These are phyloP conservation scores for Tuber melanosporum DNA, from an alignment of 495 filamentous ascomycete species.

Conservation along the genomic window DNA sequence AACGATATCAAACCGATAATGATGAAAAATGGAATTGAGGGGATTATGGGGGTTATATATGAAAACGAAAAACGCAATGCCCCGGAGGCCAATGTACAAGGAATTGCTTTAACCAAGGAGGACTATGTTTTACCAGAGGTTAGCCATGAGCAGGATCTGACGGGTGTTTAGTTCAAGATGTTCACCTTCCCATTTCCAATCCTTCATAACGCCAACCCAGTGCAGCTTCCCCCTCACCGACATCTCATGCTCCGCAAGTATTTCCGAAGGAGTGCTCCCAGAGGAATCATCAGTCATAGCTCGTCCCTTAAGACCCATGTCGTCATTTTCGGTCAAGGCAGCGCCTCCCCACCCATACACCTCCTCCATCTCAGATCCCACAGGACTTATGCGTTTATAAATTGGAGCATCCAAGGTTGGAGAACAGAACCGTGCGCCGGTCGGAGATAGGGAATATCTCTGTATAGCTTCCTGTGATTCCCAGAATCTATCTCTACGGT, in stretches of 20 bases:
- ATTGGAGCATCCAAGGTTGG: constrained; percentile 7
- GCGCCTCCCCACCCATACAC: constrained; percentile 15
- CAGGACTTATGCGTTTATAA: constrained; percentile 6
- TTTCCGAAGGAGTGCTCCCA: not conserved
- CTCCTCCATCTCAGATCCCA: not conserved
- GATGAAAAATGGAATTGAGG: constrained; percentile 1
- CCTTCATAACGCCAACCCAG: constrained; percentile 74
- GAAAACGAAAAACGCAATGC: not conserved
- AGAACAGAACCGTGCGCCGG: constrained; percentile 6
- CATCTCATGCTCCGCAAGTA: constrained; percentile 52
- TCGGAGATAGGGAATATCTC: not conserved
- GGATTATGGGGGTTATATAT: not conserved
- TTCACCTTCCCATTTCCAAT: constrained; percentile 73
- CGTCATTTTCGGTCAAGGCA: constrained; percentile 9
- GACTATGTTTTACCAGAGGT: constrained; percentile 23
- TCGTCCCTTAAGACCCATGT: constrained; percentile 2
- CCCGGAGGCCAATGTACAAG: constrained; percentile 11
- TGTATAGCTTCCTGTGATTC: constrained; percentile 14
- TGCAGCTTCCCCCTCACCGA: constrained; percentile 64
- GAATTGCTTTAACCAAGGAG: not conserved
- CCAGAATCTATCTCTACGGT: constrained; percentile 47
- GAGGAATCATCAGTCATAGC: constrained; percentile 4
- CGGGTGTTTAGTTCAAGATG: constrained; percentile 5
- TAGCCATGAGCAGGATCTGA: constrained; percentile 12
- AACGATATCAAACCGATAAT: constrained; percentile 10